Conservation (phyloP, 345 rosid species). For the Hypericum androsaemum region DNA sequence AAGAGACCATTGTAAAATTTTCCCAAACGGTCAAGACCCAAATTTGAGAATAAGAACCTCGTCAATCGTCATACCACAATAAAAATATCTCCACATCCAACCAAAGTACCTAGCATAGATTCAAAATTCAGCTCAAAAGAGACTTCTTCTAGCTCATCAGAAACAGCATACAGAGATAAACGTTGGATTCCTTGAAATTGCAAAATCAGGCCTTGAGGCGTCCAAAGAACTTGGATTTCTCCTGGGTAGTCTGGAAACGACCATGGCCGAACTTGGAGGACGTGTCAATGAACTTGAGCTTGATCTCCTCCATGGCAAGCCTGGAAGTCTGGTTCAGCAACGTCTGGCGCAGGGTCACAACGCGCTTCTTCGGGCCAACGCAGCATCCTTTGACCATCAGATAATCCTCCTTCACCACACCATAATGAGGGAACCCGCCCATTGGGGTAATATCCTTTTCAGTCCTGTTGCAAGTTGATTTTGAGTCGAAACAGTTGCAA, state of each 20-base stretch:
- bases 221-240: slow-evolving; percentile 52
- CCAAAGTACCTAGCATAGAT: background rate
- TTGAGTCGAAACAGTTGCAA: background rate
- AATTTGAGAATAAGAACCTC: too few species aligned
- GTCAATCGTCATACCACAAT: too few species aligned
- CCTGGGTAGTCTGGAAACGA: slow-evolving; percentile 58
- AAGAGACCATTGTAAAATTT: too few species aligned
- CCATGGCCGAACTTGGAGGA: slow-evolving; percentile 71
- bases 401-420: slow-evolving; percentile 63
- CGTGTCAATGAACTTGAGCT: slow-evolving; percentile 66
- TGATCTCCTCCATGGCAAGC: slow-evolving; percentile 55
- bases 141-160: too few species aligned
- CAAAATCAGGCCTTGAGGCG: slow-evolving; percentile 44
- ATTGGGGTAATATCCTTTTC: slow-evolving; percentile 73
- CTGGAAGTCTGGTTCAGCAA: slow-evolving; percentile 68
- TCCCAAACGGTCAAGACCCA: too few species aligned
- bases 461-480: slow-evolving; percentile 35
- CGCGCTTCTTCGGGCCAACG: slow-evolving; percentile 87
- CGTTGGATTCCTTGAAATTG: too few species aligned
- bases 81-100: background rate
- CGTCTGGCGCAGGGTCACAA: slow-evolving; percentile 63
- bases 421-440: slow-evolving; percentile 84
- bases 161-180: too few species aligned
- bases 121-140: background rate
- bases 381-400: slow-evolving; percentile 79